Percentiles rank a stretch among this genome's conserved stretches.
phyloP scores from a whole-genome alignment of 1,284 basidiomycete genomes.

The Moniliella sp. region DNA sequence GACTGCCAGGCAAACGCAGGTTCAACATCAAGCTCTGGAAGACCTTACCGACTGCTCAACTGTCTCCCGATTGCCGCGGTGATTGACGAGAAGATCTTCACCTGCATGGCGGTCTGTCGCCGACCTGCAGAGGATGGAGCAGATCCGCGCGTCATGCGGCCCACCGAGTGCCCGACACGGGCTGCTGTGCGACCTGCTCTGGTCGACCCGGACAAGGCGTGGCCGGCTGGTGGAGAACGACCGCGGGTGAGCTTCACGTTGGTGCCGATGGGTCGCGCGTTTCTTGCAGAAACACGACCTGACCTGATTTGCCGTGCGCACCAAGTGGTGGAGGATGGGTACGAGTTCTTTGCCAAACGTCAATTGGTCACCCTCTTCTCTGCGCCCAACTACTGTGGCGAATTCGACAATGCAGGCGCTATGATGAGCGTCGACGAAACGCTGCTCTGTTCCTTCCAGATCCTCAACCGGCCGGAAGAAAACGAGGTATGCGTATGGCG shows the following conservation, averaged over 20 bases:
- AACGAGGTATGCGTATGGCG: no score
- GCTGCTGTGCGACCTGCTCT: slow-evolving; percentile 79
- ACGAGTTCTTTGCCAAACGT: slow-evolving; percentile 95
- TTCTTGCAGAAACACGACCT: slow-evolving; percentile 96
- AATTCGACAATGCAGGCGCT: slow-evolving; percentile 94
- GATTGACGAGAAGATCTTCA: slow-evolving; percentile 92
- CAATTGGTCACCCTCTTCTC: slow-evolving; percentile 92
- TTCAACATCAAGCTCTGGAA: slow-evolving; percentile 98
- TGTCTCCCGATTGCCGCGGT: slow-evolving; percentile 83
- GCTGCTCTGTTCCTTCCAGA: slow-evolving; percentile 91
- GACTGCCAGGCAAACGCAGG: slow-evolving; percentile 87
- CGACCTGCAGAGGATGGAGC: slow-evolving; percentile 98
- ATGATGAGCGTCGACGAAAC: slow-evolving; percentile 99
- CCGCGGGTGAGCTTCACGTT: slow-evolving; percentile 96
- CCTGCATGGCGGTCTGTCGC: slow-evolving; percentile 68
- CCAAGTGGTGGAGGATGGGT: slow-evolving; percentile 96
- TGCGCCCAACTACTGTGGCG: slow-evolving; percentile 90
- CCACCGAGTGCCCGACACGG: slow-evolving; percentile 97
- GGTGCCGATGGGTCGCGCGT: slow-evolving; percentile 77
- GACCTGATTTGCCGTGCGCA: slow-evolving; percentile 94
- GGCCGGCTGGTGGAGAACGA: slow-evolving; percentile 99
- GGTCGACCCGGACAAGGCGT: slow-evolving; percentile 99
- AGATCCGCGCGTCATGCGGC: slow-evolving; percentile 97
- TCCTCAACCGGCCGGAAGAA: no score
- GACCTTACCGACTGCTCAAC: slow-evolving; percentile 91